Conservation (phyloP, 192 early-diverging fungal genomes). For the Gaertneriomyces semiglobifer region DNA sequence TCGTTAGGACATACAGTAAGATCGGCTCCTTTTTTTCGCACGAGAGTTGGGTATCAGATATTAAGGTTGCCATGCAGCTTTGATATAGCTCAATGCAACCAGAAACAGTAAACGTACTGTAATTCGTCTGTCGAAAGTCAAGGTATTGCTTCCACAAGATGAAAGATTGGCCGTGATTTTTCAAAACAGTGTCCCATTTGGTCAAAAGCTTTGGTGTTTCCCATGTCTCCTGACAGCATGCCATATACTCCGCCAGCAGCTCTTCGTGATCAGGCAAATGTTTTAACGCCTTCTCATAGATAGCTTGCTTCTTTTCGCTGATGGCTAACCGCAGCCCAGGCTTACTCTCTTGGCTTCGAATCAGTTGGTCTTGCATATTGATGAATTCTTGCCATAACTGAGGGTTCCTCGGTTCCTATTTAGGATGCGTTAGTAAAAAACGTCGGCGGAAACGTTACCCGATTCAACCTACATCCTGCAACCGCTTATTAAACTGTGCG, state of each 20-base stretch:
- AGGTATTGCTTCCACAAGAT: conserved; percentile 44
- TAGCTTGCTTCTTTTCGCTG: conserved; percentile 42
- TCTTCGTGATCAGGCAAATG: conserved; percentile 22
- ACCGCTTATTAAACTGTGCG: conserved; percentile 22
- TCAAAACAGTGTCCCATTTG: conserved; percentile 42
- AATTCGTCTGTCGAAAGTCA: conserved; percentile 43
- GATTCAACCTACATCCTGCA: conserved; percentile 16
- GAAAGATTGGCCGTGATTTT: conserved; percentile 16
- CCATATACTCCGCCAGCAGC: conserved; percentile 35
- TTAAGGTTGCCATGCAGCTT: conserved; percentile 29
- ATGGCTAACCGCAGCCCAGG: conserved; percentile 17
- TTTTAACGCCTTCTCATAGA: conserved; percentile 42
- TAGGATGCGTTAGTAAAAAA: too few species aligned
- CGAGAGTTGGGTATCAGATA: neutral
- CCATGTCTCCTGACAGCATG: conserved; percentile 25
- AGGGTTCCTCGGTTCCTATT: conserved; percentile 37
- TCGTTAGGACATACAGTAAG: conserved; percentile 33
- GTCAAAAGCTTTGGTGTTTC: conserved; percentile 32
- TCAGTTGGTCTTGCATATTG: conserved; percentile 41
- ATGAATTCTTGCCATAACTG: conserved; percentile 40
- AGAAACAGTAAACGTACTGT: conserved; percentile 33
- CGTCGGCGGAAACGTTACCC: conserved; percentile 3
- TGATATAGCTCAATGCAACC: conserved; percentile 36
- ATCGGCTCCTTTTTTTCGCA: conserved; percentile 22
- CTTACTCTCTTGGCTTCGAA: neutral